Percentiles rank a stretch among this genome's conserved stretches.
Evolutionary conservation across 331 rosid genomes (phyloP).

Genomic region (Ulmus americana): DNA sequence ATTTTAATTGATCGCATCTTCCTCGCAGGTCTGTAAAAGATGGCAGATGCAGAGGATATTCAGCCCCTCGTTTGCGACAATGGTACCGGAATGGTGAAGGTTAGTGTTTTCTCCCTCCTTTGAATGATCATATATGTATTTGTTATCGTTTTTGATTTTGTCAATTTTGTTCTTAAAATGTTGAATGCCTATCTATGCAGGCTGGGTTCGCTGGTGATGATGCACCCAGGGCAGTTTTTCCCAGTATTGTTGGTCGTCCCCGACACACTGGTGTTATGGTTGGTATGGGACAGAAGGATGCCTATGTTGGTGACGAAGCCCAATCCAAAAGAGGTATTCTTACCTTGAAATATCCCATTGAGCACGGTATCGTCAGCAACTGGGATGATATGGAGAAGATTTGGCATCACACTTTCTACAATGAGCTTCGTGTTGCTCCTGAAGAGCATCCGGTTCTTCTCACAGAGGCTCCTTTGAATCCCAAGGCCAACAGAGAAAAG

Average conservation of each 20-base stretch:
- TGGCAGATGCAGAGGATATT: constrained; percentile 26
- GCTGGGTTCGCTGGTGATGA: constrained; percentile 46
- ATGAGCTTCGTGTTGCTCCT: constrained; percentile 45
- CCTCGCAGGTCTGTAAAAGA: constrained; percentile 4
- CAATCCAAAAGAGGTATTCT: constrained; percentile 45
- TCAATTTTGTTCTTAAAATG: neutral
- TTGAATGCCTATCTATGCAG: constrained; percentile 8
- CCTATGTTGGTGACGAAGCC: constrained; percentile 43
- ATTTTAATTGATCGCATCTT: neutral
- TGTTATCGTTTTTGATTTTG: neutral
- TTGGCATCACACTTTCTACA: constrained; percentile 46
- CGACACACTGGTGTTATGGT: constrained; percentile 47
- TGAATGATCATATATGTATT: neutral
- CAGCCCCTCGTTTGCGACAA: constrained; percentile 28
- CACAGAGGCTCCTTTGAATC: constrained; percentile 41
- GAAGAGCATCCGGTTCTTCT: constrained; percentile 44
- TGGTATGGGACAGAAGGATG: constrained; percentile 44
- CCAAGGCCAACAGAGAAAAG: constrained; percentile 42
- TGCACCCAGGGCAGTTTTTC: constrained; percentile 44
- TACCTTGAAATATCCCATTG: constrained; percentile 41
- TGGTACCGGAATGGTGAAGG: constrained; percentile 30
- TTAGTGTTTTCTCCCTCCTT: neutral
- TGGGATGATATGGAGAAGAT: constrained; percentile 47
- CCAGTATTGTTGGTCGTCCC: constrained; percentile 41
- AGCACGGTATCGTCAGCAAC: constrained; percentile 42